Evolutionary conservation across 495 filamentous ascomycete species (phyloP).

Genomic region (Aspergillus sclerotioniger): DNA sequence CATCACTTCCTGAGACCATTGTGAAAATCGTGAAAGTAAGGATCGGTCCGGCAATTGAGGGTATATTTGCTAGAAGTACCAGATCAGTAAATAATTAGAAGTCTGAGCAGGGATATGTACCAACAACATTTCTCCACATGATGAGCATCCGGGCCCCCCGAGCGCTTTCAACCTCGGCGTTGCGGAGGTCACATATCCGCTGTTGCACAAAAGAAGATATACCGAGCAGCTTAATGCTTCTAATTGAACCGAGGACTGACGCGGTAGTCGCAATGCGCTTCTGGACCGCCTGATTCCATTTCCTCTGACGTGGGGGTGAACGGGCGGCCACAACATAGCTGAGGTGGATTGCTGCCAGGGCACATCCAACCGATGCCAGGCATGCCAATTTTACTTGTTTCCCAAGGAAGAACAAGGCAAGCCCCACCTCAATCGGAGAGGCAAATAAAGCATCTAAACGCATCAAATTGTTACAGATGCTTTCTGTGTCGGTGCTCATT

Average conservation of each 20-base stretch:
- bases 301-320: not conserved
- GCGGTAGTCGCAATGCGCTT: not conserved
- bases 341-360: not conserved
- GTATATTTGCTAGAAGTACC: not conserved
- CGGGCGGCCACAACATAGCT: not conserved
- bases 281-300: slow-evolving; percentile 1
- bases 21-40: not conserved
- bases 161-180: not conserved
- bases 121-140: not conserved
- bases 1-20: not conserved
- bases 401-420: not conserved
- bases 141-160: not conserved
- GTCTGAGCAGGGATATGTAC: not conserved
- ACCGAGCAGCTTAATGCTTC: not conserved
- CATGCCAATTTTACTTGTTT: not conserved
- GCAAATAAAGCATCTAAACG: not conserved
- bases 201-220: not conserved
- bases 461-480: not conserved
- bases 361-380: not conserved
- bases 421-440: not conserved
- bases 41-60: not conserved
- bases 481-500: slow-evolving; percentile 1
- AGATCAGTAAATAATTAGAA: not conserved
- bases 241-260: not conserved
- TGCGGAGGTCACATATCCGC: not conserved